phyloP scores from a whole-genome alignment of 106 monocot species.

The Platanthera zijinensis region DNA sequence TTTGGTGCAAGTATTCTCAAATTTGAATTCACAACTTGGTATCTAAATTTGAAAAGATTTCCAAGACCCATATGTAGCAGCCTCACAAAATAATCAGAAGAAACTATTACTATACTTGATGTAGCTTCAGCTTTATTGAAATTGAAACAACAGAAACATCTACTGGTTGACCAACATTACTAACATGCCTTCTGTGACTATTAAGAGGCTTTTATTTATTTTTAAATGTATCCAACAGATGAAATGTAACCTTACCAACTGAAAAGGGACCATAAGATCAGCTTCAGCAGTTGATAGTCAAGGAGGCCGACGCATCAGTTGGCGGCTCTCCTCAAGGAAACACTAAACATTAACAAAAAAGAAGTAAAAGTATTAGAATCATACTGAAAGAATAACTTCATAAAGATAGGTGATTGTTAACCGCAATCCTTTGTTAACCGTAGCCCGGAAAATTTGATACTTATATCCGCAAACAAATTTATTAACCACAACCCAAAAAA shows the following conservation, averaged over 20 bases:
- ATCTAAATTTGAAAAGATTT: background rate
- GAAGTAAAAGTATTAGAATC: background rate
- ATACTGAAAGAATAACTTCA: background rate
- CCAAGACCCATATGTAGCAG: background rate
- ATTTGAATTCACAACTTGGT: background rate
- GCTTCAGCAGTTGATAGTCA: conserved; percentile 96
- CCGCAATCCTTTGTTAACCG: no score
- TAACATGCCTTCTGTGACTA: background rate
- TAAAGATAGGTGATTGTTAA: background rate
- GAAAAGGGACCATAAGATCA: conserved; percentile 96
- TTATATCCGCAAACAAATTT: no score
- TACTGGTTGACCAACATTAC: background rate
- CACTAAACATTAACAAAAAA: conserved; percentile 37
- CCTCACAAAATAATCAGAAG: background rate
- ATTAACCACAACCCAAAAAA: no score
- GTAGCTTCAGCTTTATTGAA: background rate
- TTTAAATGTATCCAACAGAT: background rate
- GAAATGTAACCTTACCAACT: conserved; percentile 54
- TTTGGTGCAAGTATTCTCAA: background rate
- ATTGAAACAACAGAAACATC: background rate
- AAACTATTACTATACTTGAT: background rate
- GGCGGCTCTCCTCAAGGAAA: conserved; percentile 96
- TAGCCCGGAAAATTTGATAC: no score
- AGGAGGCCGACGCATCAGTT: conserved; percentile 93
- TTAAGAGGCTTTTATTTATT: background rate